These are phyloP conservation scores for Rhodomyrtus psidioides DNA, from an alignment of 441 rosid species.

Conservation along the genomic window DNA sequence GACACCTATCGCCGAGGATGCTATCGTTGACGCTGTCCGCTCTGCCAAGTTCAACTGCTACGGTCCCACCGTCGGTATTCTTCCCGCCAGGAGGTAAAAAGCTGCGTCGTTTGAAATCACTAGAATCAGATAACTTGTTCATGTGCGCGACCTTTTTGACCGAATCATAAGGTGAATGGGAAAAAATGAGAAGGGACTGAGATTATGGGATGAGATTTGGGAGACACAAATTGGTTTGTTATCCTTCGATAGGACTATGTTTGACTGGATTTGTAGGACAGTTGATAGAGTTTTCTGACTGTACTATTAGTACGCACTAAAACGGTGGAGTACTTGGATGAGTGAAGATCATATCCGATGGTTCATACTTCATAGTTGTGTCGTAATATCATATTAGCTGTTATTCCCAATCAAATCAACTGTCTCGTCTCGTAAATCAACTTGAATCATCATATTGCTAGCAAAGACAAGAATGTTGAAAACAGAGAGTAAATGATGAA, in stretches of 20 bases:
- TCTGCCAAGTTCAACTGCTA: slow-evolving; percentile 49
- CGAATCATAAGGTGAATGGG: not conserved
- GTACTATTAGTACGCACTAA: too few relatives aligned
- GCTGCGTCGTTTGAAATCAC: not conserved
- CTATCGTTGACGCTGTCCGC: slow-evolving; percentile 37
- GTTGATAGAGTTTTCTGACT: too few relatives aligned
- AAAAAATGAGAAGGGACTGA: not conserved
- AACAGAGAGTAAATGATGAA: not conserved
- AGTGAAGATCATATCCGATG: too few relatives aligned
- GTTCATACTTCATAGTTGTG: not conserved
- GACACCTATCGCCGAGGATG: slow-evolving; percentile 40
- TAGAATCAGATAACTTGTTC: not conserved
- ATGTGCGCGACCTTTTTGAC: not conserved
- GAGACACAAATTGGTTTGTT: not conserved
- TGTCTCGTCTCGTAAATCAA: not conserved
- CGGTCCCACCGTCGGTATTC: slow-evolving; percentile 30
- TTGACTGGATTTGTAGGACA: not conserved
- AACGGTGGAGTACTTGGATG: too few relatives aligned
- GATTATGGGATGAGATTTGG: not conserved
- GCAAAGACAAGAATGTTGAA: not conserved
- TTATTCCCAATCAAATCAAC: not conserved
- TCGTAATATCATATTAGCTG: not conserved
- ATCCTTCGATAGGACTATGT: not conserved
- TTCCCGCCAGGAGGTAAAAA: slow-evolving; percentile 45
- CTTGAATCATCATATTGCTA: not conserved